Evolutionary conservation across 2,329 filamentous ascomycete genomes (phyloP).

Genomic region (Juglanconis oblonga): DNA sequence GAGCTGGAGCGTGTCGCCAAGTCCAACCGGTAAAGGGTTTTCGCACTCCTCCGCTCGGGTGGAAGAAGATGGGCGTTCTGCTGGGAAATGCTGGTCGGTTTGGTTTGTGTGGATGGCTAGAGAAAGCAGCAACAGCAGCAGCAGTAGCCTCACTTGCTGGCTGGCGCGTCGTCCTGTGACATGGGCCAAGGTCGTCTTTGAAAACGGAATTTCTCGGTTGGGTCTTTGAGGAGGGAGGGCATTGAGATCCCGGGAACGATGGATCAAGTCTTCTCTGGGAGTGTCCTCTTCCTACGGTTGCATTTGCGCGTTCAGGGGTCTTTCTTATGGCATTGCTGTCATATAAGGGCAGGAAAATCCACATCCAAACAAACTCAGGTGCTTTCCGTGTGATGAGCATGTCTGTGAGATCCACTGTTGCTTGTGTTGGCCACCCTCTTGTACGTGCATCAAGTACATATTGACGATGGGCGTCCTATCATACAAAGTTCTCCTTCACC

Average conservation of each 20-base stretch:
- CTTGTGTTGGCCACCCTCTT: too few species aligned
- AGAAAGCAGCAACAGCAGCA: constrained; percentile 11
- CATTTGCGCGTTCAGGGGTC: constrained; percentile 43
- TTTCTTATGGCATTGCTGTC: constrained; percentile 43
- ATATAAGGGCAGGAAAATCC: constrained; percentile 35
- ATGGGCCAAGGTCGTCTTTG: constrained; percentile 15
- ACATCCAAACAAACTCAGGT: constrained; percentile 21
- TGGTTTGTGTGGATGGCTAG: constrained; percentile 20
- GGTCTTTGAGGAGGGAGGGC: constrained; percentile 18
- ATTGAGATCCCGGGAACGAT: constrained; percentile 8
- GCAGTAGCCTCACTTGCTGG: constrained; percentile 7
- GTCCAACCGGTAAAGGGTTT: constrained; percentile 90
- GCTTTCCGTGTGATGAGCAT: constrained; percentile 21
- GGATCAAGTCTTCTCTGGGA: constrained; percentile 8
- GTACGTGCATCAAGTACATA: neutral
- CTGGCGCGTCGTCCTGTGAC: constrained; percentile 13
- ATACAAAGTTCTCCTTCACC: too few species aligned
- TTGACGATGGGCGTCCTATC: neutral
- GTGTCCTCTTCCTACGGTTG: constrained; percentile 36
- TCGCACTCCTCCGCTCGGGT: constrained; percentile 6
- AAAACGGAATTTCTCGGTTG: constrained; percentile 20
- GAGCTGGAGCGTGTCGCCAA: constrained; percentile 99
- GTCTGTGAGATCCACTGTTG: neutral
- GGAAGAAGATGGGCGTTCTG: constrained; percentile 16
- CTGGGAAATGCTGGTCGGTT: constrained; percentile 30